These are phyloP conservation scores for Sugiyamaella chiloensis DNA, from an alignment of 805 yeast species.

Conservation along the genomic window DNA sequence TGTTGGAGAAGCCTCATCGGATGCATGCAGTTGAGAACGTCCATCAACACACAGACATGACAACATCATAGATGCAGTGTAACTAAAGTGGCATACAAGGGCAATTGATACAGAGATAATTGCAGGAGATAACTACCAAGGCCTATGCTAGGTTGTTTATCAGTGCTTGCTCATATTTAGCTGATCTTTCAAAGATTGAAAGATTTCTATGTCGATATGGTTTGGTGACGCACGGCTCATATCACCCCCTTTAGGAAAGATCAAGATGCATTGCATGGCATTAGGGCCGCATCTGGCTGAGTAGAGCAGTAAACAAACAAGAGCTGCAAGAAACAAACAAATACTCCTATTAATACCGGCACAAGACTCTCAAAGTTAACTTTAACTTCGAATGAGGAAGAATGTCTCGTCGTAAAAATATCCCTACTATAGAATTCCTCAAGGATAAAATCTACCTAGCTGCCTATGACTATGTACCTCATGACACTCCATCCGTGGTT, in stretches of 20 bases:
- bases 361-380: background rate
- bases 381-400: conserved; percentile 3
- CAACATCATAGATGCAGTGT: no score
- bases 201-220: no score
- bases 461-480: conserved; percentile 77
- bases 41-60: no score
- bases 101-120: no score
- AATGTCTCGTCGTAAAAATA: conserved; percentile 19
- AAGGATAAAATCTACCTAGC: conserved; percentile 76
- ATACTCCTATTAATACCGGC: conserved; percentile 4
- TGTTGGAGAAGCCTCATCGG: no score
- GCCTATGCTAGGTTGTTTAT: background rate
- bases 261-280: conserved; percentile 3
- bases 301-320: conserved; percentile 6
- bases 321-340: conserved; percentile 1
- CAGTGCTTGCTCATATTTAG: background rate
- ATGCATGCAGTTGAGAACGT: no score
- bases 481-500: conserved; percentile 69
- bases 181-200: no score
- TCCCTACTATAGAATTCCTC: conserved; percentile 37
- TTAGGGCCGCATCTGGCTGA: conserved; percentile 5
- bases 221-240: no score
- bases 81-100: no score
- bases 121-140: no score
- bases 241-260: background rate